Conservation (phyloP, 2,329 filamentous ascomycete genomes). For the Fonsecaea multimorphosa region DNA sequence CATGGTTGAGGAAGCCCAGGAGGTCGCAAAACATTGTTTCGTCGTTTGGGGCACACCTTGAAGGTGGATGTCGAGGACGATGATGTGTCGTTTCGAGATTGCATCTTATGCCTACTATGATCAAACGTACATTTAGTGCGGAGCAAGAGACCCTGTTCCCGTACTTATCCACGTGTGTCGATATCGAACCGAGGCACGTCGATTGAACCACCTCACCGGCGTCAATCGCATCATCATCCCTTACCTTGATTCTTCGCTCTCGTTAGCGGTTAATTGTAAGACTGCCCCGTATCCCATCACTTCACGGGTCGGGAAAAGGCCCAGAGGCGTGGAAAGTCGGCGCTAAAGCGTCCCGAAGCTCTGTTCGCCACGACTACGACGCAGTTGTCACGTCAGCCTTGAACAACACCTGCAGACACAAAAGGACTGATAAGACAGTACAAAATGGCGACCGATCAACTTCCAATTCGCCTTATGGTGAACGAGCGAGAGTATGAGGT, state of each 20-base stretch:
- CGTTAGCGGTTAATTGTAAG: neutral
- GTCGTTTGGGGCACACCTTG: neutral
- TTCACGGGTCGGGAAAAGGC: neutral
- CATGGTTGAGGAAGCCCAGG: neutral
- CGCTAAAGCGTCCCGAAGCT: neutral
- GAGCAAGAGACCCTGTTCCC: neutral
- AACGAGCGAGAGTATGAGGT: conserved; percentile 36
- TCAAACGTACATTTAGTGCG: neutral
- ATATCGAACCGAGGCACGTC: neutral
- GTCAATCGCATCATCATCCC: conserved; percentile 5
- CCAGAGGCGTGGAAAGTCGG: neutral
- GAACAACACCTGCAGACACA: neutral
- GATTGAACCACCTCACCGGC: conserved; percentile 3
- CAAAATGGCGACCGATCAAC: conserved; percentile 26
- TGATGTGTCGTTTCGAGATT: conserved; percentile 1
- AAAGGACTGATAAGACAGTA: neutral
- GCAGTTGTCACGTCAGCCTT: neutral
- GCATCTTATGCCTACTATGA: neutral
- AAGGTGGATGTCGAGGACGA: neutral
- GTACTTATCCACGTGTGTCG: neutral
- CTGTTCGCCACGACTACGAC: neutral
- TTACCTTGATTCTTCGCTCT: neutral
- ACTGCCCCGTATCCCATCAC: neutral
- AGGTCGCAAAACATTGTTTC: neutral
- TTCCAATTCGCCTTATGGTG: conserved; percentile 31